phyloP scores from a whole-genome alignment of 257 asterid genomes.

The Apocynum venetum region DNA sequence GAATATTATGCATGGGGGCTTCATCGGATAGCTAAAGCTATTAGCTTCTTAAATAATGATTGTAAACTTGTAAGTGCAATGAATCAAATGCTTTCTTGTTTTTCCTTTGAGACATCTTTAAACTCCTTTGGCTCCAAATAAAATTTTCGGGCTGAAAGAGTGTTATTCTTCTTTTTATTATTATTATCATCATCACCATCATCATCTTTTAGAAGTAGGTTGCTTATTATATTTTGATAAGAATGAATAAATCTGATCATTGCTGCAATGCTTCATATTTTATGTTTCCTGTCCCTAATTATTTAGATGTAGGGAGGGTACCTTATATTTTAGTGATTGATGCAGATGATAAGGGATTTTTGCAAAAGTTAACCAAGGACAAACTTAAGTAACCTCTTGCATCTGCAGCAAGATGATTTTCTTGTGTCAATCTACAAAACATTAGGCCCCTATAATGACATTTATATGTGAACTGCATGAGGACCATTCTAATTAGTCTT shows the following conservation, averaged over 20 bases:
- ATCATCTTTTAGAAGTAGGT: not conserved
- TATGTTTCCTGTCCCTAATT: not conserved
- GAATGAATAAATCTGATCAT: not conserved
- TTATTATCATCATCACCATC: no score
- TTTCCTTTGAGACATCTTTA: not conserved
- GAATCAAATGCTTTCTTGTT: not conserved
- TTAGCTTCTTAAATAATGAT: constrained; percentile 97
- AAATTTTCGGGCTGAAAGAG: not conserved
- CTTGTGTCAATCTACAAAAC: not conserved
- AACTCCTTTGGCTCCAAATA: not conserved
- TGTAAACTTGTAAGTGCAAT: constrained; percentile 76
- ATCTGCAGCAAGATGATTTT: not conserved
- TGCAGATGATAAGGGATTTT: not conserved
- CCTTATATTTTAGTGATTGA: not conserved
- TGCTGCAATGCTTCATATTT: not conserved
- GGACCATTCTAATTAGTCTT: not conserved
- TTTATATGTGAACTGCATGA: not conserved
- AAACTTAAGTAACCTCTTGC: not conserved
- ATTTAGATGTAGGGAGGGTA: not conserved
- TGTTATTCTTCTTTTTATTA: no score
- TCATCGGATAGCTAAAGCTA: constrained; percentile 98
- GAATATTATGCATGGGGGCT: constrained; percentile 98
- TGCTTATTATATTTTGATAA: not conserved
- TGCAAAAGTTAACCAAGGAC: not conserved
- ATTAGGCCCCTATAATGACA: not conserved